These are phyloP conservation scores for Scenedesmus sp. DNA, from an alignment of 163 green algal species.

Conservation along the genomic window DNA sequence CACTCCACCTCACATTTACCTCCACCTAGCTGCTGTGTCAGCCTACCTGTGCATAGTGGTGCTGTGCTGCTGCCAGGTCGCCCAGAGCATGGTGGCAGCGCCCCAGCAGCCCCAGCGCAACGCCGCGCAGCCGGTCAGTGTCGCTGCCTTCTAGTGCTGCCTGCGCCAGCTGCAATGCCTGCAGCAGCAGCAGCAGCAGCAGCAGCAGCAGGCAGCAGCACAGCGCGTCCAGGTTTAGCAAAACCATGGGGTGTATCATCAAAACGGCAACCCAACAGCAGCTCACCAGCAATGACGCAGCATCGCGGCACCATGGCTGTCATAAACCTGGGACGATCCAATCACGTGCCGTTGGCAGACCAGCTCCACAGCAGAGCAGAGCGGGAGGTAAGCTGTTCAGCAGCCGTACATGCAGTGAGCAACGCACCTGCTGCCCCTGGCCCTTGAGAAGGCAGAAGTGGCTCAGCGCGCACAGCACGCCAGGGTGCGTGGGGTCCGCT, in stretches of 20 bases:
- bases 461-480: constrained; percentile 83
- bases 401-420: neutral
- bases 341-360: too few relatives aligned
- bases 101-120: constrained; percentile 65
- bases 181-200: neutral
- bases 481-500: constrained; percentile 78
- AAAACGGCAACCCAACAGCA: too few relatives aligned
- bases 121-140: constrained; percentile 57
- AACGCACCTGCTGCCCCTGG: constrained; percentile 68
- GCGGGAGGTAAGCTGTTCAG: neutral
- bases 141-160: constrained; percentile 66
- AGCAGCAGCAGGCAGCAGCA: neutral
- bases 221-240: too few relatives aligned
- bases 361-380: too few relatives aligned
- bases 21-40: too few relatives aligned
- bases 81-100: constrained; percentile 76
- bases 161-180: constrained; percentile 66
- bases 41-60: constrained; percentile 66
- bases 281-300: too few relatives aligned
- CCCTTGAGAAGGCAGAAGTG: constrained; percentile 84
- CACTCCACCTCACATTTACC: too few relatives aligned
- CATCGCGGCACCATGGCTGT: too few relatives aligned
- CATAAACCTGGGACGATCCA: too few relatives aligned
- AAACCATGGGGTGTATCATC: too few relatives aligned
- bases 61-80: constrained; percentile 63